Evolutionary conservation across 495 filamentous ascomycete genomes (phyloP), one percentile per base, ranked within the genome.

Genomic region (Penicillium dipodomyicola): DNA sequence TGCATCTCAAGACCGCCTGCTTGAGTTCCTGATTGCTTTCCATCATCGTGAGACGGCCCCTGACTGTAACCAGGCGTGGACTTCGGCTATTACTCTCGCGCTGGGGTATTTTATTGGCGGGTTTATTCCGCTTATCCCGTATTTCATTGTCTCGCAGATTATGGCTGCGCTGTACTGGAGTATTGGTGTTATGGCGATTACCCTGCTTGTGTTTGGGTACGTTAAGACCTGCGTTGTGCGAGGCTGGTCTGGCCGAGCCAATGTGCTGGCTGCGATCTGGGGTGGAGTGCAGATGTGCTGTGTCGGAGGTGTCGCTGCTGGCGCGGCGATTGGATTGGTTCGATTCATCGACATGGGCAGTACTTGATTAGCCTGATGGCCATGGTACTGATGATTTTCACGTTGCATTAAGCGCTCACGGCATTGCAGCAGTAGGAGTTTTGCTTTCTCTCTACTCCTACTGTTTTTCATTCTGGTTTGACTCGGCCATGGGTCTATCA

Each of bases 81-180:
- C 76, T 27, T 84, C 82, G 30, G 78, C 80, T 27, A 65, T 83
- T 22, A 86, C 84, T 0, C 81, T 92, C n/a, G 83, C 86, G 0
- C 60, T 85, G 14, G 87, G 85, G 0, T 92, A 92, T 67, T 82
- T 90, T 53, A 67, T 91, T 20, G 89, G 88, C 25, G 89, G 89
- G 1, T 78, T 88, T 44, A 76, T 91, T 5, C 87, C 87, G 5
- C 72, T 92, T 10, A 73, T 89, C 47, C 89, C 88, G 5, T 92
- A 92, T 65, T 86, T 92, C 62, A 83, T 86, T 59, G 80, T 84
- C 17, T 56, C 68, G 2, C 63, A 77, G 32, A 82, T 90, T 5
- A 67, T 76, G 22, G 58, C 71, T 6, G 89, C 85, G n/a, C 67
- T 92, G 58, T 78, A 78, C 45, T 84, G 80, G 74, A 90, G 86